Conservation (phyloP, 139 green algal species). For the Penium margaritaceum region DNA sequence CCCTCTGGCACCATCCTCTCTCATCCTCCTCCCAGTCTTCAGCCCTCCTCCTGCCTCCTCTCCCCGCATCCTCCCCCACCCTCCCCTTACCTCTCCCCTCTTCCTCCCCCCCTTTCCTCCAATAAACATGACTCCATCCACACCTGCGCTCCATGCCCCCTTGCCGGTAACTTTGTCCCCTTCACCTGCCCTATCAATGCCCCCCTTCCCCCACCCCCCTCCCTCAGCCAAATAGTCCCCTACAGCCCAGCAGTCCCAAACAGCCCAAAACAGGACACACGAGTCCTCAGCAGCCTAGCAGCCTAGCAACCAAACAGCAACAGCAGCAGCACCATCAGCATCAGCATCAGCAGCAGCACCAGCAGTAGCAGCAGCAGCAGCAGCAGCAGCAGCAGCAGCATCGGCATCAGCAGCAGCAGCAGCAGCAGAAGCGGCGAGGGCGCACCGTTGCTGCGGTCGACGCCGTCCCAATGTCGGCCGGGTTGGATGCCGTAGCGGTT, state of each 20-base stretch:
- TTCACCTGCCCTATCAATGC: no score
- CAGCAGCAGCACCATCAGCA: not conserved
- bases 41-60: no score
- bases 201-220: no score
- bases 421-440: not conserved
- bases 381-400: not conserved
- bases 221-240: no score
- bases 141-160: no score
- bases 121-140: no score
- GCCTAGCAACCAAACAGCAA: conserved; percentile 6
- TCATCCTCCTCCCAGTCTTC: no score
- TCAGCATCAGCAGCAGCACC: not conserved
- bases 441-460: conserved; percentile 79
- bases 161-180: no score
- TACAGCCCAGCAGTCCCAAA: no score
- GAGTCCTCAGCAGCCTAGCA: not conserved
- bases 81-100: not conserved
- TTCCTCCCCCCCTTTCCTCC: no score
- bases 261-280: not conserved
- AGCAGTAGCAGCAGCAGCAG: not conserved
- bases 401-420: not conserved
- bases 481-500: conserved; percentile 88
- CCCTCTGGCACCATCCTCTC: no score
- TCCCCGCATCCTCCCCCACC: no score
- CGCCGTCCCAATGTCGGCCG: conserved; percentile 93